These are phyloP conservation scores for Kwoniella pini DNA, from an alignment of 768 basidiomycete genomes.

Conservation along the genomic window DNA sequence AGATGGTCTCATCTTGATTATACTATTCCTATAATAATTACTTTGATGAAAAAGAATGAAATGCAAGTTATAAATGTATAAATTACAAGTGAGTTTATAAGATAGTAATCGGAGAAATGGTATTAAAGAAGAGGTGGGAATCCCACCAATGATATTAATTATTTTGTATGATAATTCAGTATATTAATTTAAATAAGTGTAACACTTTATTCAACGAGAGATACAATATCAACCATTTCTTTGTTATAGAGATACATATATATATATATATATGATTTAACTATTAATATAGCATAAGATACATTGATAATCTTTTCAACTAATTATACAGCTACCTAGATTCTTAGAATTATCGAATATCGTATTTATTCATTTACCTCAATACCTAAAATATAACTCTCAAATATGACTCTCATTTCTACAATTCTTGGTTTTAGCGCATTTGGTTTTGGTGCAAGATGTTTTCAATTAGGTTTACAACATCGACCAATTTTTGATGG, in stretches of 20 bases:
- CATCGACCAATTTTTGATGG: conserved; percentile 75
- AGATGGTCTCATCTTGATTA: conserved; percentile 59
- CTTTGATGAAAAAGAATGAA: neutral
- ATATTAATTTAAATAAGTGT: neutral
- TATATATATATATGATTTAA: no score
- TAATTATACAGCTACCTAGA: no score
- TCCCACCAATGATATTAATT: conserved; percentile 14
- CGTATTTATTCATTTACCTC: no score
- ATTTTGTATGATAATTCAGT: neutral
- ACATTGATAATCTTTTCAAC: no score
- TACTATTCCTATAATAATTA: neutral
- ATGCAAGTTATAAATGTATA: neutral
- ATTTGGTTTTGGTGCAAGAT: conserved; percentile 77
- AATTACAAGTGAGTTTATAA: no score
- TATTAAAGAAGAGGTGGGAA: no score
- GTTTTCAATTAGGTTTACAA: conserved; percentile 86
- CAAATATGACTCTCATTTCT: conserved; percentile 73
- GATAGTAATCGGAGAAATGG: neutral
- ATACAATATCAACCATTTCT: no score
- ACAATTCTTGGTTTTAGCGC: conserved; percentile 80
- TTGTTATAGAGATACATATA: no score
- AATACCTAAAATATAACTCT: no score
- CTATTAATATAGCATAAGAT: no score
- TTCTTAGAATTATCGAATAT: no score
- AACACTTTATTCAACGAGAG: no score